Percentiles rank a stretch among this genome's conserved stretches.
Conservation (phyloP, 73 alveolate species). For the Blepharisma japonicum region DNA sequence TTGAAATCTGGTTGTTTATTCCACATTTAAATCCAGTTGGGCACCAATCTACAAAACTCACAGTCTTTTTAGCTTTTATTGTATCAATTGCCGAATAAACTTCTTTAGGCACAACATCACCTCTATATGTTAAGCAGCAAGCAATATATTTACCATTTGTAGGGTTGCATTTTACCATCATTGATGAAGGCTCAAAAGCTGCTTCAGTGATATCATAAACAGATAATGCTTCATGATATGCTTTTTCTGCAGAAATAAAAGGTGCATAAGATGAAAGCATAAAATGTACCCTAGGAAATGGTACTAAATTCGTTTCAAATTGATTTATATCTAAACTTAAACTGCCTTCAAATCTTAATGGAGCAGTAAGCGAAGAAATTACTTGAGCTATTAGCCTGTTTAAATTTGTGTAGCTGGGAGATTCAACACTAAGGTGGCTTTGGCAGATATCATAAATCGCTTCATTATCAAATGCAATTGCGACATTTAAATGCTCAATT, state of each 20-base stretch:
- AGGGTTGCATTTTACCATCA: slow-evolving; percentile 67
- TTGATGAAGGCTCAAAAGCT: slow-evolving; percentile 87
- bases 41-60: slow-evolving; percentile 54
- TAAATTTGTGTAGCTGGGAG: slow-evolving; percentile 91
- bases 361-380: slow-evolving; percentile 70
- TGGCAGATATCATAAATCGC: slow-evolving; percentile 95
- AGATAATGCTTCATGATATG: slow-evolving; percentile 37
- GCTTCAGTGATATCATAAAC: slow-evolving; percentile 38
- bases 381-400: slow-evolving; percentile 86
- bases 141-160: slow-evolving; percentile 53
- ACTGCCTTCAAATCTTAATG: slow-evolving; percentile 66
- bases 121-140: slow-evolving; percentile 63
- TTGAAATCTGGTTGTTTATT: slow-evolving; percentile 50
- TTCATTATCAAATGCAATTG: slow-evolving; percentile 93
- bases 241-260: slow-evolving; percentile 54
- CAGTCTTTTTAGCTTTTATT: slow-evolving; percentile 39
- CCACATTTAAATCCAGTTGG: slow-evolving; percentile 66
- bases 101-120: slow-evolving; percentile 71
- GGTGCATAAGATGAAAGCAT: slow-evolving; percentile 61
- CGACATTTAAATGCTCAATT: slow-evolving; percentile 78
- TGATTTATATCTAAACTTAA: slow-evolving; percentile 59
- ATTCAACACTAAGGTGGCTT: slow-evolving; percentile 83
- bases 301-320: slow-evolving; percentile 53
- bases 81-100: slow-evolving; percentile 57
- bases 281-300: slow-evolving; percentile 67